A percentile compares a stretch with the other conserved stretches of the same genome.
Conservation (phyloP, 495 filamentous ascomycete species). For the Haplographium delicatum region DNA sequence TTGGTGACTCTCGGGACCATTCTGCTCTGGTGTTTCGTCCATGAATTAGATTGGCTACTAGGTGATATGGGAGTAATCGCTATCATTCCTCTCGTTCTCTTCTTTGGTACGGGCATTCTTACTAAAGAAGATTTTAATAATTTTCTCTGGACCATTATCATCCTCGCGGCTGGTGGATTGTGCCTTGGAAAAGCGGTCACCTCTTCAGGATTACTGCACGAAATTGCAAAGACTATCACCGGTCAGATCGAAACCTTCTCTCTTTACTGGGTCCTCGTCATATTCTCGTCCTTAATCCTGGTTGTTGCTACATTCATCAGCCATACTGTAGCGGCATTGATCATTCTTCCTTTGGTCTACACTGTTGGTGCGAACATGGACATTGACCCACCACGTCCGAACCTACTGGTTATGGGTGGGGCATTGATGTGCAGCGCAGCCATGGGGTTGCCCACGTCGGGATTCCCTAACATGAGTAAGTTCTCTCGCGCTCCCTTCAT, state of each 20-base stretch:
- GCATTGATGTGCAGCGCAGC: conserved; percentile 61
- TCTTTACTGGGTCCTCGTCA: conserved; percentile 80
- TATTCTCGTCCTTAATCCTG: conserved; percentile 79
- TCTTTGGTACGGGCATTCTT: conserved; percentile 95
- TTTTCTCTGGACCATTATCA: conserved; percentile 99
- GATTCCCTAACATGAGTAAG: conserved; percentile 99
- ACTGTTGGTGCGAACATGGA: conserved; percentile 80
- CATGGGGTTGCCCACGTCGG: conserved; percentile 91
- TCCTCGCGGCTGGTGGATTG: conserved; percentile 89
- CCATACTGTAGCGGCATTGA: conserved; percentile 93
- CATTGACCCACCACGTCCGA: conserved; percentile 85
- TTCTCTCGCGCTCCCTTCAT: conserved; percentile 22
- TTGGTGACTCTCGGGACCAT: conserved; percentile 84
- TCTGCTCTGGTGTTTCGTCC: conserved; percentile 83
- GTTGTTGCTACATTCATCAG: conserved; percentile 98
- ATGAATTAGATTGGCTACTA: conserved; percentile 80
- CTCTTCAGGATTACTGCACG: conserved; percentile 86
- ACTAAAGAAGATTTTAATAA: conserved; percentile 99
- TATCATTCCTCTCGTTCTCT: conserved; percentile 90
- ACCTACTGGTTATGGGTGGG: conserved; percentile 82
- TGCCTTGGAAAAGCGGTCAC: conserved; percentile 93
- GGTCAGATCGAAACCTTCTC: conserved; percentile 67
- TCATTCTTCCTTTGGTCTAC: conserved; percentile 85
- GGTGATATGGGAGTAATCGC: conserved; percentile 99
- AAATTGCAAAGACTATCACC: conserved; percentile 73